Percentiles rank a stretch among this genome's conserved stretches.
Conservation (phyloP, 1,284 basidiomycete species). For the Sanghuangporus sanghuang region DNA sequence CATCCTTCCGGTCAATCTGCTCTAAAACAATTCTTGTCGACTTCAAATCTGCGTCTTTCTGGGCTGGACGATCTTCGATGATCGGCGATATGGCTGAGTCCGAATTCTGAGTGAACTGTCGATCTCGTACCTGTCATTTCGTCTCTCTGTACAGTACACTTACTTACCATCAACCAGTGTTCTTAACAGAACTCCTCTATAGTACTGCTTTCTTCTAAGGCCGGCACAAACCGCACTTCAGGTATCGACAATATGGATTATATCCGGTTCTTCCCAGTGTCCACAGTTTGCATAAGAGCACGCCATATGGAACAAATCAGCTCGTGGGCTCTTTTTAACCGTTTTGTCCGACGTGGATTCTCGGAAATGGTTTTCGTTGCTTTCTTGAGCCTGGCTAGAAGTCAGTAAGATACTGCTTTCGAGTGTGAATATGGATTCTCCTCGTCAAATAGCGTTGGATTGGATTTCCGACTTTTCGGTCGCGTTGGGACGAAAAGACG, state of each 20-base stretch:
- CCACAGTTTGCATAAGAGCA: not conserved
- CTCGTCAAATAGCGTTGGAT: not conserved
- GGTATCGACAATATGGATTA: not conserved
- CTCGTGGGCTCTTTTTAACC: not conserved
- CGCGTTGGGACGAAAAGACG: slow-evolving; percentile 22
- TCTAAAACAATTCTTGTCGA: too few relatives aligned
- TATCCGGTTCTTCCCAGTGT: not conserved
- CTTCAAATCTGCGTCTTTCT: not conserved
- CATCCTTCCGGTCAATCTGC: too few relatives aligned
- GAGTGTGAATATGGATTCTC: not conserved
- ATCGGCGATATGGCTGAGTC: not conserved
- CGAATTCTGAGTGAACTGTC: not conserved
- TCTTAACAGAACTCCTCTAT: too few relatives aligned
- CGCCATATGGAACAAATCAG: not conserved
- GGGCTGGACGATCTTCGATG: not conserved
- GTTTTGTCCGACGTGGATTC: not conserved
- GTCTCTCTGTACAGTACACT: too few relatives aligned
- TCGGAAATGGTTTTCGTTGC: not conserved
- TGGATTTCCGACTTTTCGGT: slow-evolving; percentile 6
- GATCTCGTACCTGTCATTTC: not conserved
- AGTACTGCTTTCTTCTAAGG: too few relatives aligned
- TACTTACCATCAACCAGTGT: too few relatives aligned
- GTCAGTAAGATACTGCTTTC: not conserved
- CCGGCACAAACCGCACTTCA: not conserved
- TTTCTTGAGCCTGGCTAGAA: not conserved